Conservation (phyloP, 352 stramenopile genomes). For the Phytopythium kandeliae region DNA sequence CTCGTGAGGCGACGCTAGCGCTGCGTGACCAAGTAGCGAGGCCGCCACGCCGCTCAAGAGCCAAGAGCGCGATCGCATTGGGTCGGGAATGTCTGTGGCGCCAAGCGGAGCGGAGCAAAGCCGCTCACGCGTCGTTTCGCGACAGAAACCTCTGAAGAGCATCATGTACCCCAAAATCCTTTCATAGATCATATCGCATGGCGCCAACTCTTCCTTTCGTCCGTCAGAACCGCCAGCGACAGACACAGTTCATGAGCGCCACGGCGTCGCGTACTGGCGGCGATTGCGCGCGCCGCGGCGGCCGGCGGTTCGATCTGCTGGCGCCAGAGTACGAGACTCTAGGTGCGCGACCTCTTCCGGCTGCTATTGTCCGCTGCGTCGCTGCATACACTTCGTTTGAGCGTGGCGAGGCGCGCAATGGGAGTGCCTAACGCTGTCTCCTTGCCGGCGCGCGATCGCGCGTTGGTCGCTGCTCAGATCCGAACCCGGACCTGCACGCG, state of each 20-base stretch:
- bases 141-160: not conserved
- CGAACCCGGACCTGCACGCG: conserved; percentile 72
- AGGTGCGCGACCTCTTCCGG: conserved; percentile 11
- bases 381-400: not conserved
- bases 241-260: conserved; percentile 2
- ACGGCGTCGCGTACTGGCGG: conserved; percentile 2
- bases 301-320: conserved; percentile 41
- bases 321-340: conserved; percentile 69
- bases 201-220: not conserved
- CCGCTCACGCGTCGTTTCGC: conserved; percentile 7
- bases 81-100: no score
- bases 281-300: conserved; percentile 2
- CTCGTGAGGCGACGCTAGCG: not conserved
- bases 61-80: no score
- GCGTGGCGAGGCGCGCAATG: not conserved
- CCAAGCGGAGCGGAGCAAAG: no score
- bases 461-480: conserved; percentile 32
- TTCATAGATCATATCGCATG: not conserved
- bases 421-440: no score
- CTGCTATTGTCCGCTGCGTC: not conserved
- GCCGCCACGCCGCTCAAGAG: not conserved
- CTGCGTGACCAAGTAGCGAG: not conserved
- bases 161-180: not conserved
- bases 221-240: no score
- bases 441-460: no score